These are phyloP conservation scores for Excoecaria agallocha DNA, from an alignment of 345 rosid genomes.

Conservation along the genomic window DNA sequence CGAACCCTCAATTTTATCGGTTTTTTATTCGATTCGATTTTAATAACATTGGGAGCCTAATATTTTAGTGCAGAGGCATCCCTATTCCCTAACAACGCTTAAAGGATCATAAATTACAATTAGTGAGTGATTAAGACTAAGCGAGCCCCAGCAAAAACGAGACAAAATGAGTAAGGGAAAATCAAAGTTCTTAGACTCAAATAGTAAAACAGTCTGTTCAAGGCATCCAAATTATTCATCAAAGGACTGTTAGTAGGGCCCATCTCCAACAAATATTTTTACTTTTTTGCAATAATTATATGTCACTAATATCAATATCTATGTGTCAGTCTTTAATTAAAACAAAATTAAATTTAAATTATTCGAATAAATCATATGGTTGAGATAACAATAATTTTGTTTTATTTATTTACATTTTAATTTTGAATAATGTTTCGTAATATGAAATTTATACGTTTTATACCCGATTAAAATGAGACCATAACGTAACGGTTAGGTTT, in stretches of 20 bases:
- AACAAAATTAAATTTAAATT: too few relatives aligned
- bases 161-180: conserved; percentile 8
- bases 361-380: too few relatives aligned
- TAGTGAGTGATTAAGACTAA: conserved; percentile 11
- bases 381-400: too few relatives aligned
- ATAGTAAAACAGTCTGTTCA: not conserved
- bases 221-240: conserved; percentile 8
- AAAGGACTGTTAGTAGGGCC: conserved; percentile 10
- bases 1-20: too few relatives aligned
- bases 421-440: too few relatives aligned
- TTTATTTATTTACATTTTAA: too few relatives aligned
- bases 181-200: conserved; percentile 8
- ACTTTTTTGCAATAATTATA: not conserved
- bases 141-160: conserved; percentile 21
- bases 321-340: too few relatives aligned
- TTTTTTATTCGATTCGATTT: too few relatives aligned
- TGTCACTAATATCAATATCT: too few relatives aligned
- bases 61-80: not conserved
- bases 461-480: too few relatives aligned
- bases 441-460: too few relatives aligned
- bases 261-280: not conserved
- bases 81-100: not conserved
- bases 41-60: conserved; percentile 6
- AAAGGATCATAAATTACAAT: conserved; percentile 9
- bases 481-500: too few relatives aligned